Evolutionary conservation across 2,329 filamentous ascomycete genomes (phyloP).

Genomic region (Lecanoromycetidae sp.): DNA sequence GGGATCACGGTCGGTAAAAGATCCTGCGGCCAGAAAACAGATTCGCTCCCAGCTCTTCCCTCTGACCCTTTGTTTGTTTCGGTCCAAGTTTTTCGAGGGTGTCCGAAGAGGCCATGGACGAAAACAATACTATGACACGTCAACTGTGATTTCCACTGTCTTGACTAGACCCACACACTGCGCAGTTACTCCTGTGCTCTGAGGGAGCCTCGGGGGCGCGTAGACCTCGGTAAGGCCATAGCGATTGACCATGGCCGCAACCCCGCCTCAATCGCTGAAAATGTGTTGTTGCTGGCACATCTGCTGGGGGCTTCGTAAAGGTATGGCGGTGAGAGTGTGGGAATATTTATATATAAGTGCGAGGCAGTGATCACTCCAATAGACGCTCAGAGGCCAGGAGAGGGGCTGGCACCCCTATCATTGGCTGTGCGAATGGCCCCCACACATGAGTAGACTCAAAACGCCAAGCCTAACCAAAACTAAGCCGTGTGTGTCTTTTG

Average conservation of each 20-base stretch:
- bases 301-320: background rate
- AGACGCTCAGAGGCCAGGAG: too few relatives aligned
- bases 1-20: constrained; percentile 11
- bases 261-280: too few relatives aligned
- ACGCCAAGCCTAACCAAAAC: too few relatives aligned
- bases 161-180: background rate
- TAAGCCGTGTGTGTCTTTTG: too few relatives aligned
- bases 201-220: constrained; percentile 1
- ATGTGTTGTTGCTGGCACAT: background rate
- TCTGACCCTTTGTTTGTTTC: background rate
- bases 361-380: too few relatives aligned
- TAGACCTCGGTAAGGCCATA: constrained; percentile 12
- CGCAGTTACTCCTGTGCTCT: constrained; percentile 1
- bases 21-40: constrained; percentile 12
- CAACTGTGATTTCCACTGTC: background rate
- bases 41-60: background rate
- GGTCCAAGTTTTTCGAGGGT: constrained; percentile 17
- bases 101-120: constrained; percentile 18
- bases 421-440: too few relatives aligned
- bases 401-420: too few relatives aligned
- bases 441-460: too few relatives aligned
- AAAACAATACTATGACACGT: constrained; percentile 12
- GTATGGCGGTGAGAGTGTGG: too few relatives aligned
- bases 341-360: too few relatives aligned
- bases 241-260: constrained; percentile 6